phyloP scores from a whole-genome alignment of 1,284 basidiomycete genomes.

The Pterulicium gracile region DNA sequence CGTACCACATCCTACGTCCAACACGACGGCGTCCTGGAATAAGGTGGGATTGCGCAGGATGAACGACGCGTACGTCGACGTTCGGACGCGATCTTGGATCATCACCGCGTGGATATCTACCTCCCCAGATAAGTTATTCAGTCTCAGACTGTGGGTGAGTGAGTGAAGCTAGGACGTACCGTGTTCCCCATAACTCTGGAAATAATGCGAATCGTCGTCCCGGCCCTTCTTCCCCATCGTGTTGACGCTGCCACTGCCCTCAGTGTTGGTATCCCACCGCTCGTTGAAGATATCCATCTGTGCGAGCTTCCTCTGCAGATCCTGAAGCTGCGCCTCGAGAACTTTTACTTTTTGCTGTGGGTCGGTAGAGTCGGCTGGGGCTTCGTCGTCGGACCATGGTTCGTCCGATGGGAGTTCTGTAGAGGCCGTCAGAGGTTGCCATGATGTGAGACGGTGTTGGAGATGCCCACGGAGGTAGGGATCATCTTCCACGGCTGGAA shows the following conservation, averaged over 20 bases:
- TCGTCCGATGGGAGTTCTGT: slow-evolving; percentile 53
- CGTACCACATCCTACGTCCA: slow-evolving; percentile 94
- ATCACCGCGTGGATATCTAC: slow-evolving; percentile 76
- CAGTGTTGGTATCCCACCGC: slow-evolving; percentile 33
- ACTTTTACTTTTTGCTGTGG: slow-evolving; percentile 35
- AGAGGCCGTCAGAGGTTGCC: background rate
- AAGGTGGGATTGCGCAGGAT: slow-evolving; percentile 79
- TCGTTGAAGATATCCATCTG: slow-evolving; percentile 30
- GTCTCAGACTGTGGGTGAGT: too few species aligned
- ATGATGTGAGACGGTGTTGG: slow-evolving; percentile 13
- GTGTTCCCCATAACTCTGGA: slow-evolving; percentile 88
- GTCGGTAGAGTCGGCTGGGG: slow-evolving; percentile 14
- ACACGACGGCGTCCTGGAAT: slow-evolving; percentile 80
- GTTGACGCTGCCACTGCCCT: slow-evolving; percentile 29
- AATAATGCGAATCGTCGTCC: slow-evolving; percentile 93
- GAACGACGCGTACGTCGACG: slow-evolving; percentile 87
- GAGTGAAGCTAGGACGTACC: too few species aligned
- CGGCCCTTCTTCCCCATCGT: slow-evolving; percentile 21
- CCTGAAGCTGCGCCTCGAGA: slow-evolving; percentile 46
- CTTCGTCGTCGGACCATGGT: slow-evolving; percentile 59
- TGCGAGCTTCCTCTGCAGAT: slow-evolving; percentile 1
- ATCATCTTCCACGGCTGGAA: slow-evolving; percentile 75
- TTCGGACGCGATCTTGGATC: slow-evolving; percentile 86
- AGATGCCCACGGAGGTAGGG: slow-evolving; percentile 74
- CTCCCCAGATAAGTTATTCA: slow-evolving; percentile 7